A percentile compares a stretch with the other conserved stretches of the same genome.
Conservation (phyloP, 805 yeast species). For the Candida arabinofermentans region DNA sequence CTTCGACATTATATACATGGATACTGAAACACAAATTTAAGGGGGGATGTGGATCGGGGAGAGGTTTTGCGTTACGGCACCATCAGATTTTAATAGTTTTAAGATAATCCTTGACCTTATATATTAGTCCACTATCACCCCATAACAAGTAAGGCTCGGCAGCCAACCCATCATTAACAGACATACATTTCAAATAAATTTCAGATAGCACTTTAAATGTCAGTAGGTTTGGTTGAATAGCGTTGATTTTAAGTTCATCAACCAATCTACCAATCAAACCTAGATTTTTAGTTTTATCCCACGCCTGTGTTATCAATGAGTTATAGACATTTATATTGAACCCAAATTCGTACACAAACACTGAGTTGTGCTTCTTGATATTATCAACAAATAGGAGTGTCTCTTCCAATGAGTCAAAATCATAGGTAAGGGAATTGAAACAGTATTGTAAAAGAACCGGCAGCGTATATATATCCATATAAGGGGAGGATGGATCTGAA, state of each 20-base stretch:
- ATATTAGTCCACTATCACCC: conserved; percentile 25
- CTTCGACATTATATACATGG: not conserved
- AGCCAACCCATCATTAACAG: conserved; percentile 14
- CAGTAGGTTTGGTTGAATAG: conserved; percentile 27
- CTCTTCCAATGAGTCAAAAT: conserved; percentile 27
- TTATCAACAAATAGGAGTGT: conserved; percentile 18
- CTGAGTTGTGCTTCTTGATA: conserved; percentile 26
- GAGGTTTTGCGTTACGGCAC: too few species aligned
- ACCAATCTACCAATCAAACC: conserved; percentile 20
- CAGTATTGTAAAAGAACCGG: conserved; percentile 27
- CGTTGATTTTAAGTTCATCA: conserved; percentile 28
- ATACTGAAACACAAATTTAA: too few species aligned
- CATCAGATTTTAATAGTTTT: conserved; percentile 8
- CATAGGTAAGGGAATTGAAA: conserved; percentile 28
- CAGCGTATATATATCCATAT: conserved; percentile 20
- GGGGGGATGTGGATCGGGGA: too few species aligned
- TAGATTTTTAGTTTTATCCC: conserved; percentile 27
- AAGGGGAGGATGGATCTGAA: conserved; percentile 19
- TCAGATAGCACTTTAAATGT: conserved; percentile 24
- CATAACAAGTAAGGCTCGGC: conserved; percentile 28
- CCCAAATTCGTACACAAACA: conserved; percentile 29
- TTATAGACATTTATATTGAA: conserved; percentile 30
- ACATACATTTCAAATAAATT: conserved; percentile 29
- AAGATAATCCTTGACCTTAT: conserved; percentile 22
- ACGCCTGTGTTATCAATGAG: conserved; percentile 21